Evolutionary conservation across 257 asterid species (phyloP), one percentile per base, ranked within the genome.

Genomic region (Plectranthus barbatus): DNA sequence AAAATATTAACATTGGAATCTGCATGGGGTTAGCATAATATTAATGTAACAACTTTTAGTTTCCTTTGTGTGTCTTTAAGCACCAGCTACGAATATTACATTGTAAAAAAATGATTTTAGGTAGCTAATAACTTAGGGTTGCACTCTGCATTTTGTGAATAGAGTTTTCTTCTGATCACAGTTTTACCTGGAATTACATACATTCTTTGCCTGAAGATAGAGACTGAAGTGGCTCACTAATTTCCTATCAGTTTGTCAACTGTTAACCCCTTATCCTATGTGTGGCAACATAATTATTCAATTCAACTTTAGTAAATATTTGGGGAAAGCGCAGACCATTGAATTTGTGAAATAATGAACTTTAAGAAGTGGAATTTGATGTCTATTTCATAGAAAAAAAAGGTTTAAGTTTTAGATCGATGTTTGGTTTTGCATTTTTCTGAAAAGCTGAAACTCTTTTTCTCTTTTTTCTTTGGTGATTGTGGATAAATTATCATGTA

Each of bases 401-500:
- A 58, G n/a, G n/a, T n/a, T n/a, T 26, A n/a, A 45, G 51, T 60
- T 64, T 44, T 36, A 49, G 50, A 23, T 37, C 47, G 70, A 50
- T 41, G 40, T 50, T 55, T 49, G 60, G 40, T 9, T 49, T 50
- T 20, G 44, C 56, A 8, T 11, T 11, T 4, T 53, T 46, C 41
- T 64, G 44, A 40, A 62, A 31, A 24, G 45, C 14, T 68, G 37
- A n/a, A 9, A 14, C 15, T 17, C 21, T n/a, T 13, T 15, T 14
- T 26, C 54, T 55, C 39, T 11, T 21, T 11, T 0, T 17, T 18
- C 9, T 7, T 37, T 5, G 11, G 11, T 51, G 31, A 11, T 8
- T 50, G 15, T 18, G 10, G 33, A 50, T 60, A 52, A 56, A 57
- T 55, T 74, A 74, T 66, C 62, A 46, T 40, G 52, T 23, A 53